phyloP scores from a whole-genome alignment of 2,329 filamentous ascomycete genomes.

The Penicillium sumatraense region DNA sequence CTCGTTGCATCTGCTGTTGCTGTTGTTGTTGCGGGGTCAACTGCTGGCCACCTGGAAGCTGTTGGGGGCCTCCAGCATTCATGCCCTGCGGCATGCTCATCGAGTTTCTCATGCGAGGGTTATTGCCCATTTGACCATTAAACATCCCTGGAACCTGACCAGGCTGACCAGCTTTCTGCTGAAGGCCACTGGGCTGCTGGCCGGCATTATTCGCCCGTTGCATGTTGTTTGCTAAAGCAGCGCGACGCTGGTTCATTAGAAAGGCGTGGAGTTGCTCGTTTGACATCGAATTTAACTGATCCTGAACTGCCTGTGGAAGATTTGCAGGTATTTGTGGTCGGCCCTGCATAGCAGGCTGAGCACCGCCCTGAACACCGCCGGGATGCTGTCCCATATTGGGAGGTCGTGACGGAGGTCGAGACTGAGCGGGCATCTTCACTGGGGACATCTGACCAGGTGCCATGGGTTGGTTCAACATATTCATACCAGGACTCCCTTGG shows the following conservation, averaged over 20 bases:
- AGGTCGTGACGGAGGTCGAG: conserved; percentile 39
- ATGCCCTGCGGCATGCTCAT: conserved; percentile 41
- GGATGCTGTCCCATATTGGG: conserved; percentile 39
- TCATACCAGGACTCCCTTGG: conserved; percentile 46
- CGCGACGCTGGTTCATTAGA: conserved; percentile 40
- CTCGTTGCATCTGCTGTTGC: conserved; percentile 30
- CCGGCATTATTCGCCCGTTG: conserved; percentile 33
- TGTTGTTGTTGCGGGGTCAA: conserved; percentile 39
- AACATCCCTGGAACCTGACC: conserved; percentile 37
- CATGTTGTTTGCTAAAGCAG: conserved; percentile 35
- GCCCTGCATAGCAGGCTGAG: conserved; percentile 36
- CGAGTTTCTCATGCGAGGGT: conserved; percentile 40
- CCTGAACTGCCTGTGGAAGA: conserved; percentile 40
- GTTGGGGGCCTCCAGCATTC: conserved; percentile 32
- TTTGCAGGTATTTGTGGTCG: conserved; percentile 39
- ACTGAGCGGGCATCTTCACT: conserved; percentile 37
- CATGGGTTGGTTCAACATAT: conserved; percentile 50
- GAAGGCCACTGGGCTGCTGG: conserved; percentile 36
- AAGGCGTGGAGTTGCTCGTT: conserved; percentile 40
- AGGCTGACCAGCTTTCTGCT: conserved; percentile 35
- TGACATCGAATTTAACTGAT: conserved; percentile 40
- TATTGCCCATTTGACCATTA: conserved; percentile 39
- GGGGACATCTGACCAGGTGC: conserved; percentile 45
- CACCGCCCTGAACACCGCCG: conserved; percentile 27
- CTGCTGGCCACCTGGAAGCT: conserved; percentile 35